phyloP scores from a whole-genome alignment of 2,329 filamentous ascomycete species.

The Epichloe hybrida region DNA sequence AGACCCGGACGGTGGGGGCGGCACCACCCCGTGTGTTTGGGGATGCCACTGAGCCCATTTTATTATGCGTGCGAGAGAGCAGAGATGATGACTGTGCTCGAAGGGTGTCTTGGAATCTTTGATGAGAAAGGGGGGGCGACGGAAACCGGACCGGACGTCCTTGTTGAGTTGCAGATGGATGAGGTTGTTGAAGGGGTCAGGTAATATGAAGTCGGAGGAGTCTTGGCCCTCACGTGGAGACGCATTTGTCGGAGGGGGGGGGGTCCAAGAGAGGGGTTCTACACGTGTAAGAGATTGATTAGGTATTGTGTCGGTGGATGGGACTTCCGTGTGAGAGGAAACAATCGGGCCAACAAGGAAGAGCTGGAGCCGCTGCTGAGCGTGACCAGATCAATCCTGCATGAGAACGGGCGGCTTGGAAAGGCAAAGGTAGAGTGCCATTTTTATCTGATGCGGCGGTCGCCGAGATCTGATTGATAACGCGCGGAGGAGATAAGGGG shows the following conservation, averaged over 20 bases:
- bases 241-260: no score
- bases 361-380: no score
- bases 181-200: neutral
- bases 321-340: no score
- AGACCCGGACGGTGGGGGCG: conserved; percentile 34
- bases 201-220: neutral
- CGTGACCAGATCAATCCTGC: neutral
- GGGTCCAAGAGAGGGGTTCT: no score
- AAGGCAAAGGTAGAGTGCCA: no score
- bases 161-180: neutral
- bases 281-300: no score
- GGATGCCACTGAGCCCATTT: conserved; percentile 18
- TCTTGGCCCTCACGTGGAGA: neutral
- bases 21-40: conserved; percentile 5
- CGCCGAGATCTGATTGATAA: neutral
- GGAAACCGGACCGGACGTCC: neutral
- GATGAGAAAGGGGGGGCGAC: neutral
- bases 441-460: neutral
- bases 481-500: neutral
- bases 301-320: no score
- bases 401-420: neutral
- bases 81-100: no score
- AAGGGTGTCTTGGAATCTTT: neutral
- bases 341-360: no score
- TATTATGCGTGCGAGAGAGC: neutral